Percentiles rank a stretch among this genome's conserved stretches.
Evolutionary conservation across 768 basidiomycete species (phyloP).

Genomic region (Russula sp.): DNA sequence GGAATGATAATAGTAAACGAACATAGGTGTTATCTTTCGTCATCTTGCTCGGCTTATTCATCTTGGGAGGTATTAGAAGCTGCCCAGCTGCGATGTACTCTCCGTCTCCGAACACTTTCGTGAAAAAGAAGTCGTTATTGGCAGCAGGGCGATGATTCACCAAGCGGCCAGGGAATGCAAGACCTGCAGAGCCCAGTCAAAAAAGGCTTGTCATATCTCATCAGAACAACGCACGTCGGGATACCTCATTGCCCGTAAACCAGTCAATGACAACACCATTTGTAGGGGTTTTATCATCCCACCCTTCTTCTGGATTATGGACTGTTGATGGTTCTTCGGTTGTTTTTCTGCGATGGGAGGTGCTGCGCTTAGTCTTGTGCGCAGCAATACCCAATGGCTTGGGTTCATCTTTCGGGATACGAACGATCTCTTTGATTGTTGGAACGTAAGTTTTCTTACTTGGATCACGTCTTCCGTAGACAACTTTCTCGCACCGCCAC

Average conservation of each 20-base stretch:
- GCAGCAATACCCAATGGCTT: constrained; percentile 44
- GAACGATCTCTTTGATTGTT: constrained; percentile 62
- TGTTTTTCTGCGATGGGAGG: constrained; percentile 42
- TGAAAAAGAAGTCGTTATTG: constrained; percentile 74
- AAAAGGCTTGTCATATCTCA: neutral
- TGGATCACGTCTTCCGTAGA: constrained; percentile 65
- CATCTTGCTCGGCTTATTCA: constrained; percentile 82
- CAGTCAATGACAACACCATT: constrained; percentile 69
- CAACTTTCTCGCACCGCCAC: constrained; percentile 90
- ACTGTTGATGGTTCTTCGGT: constrained; percentile 42
- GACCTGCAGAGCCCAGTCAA: constrained; percentile 46
- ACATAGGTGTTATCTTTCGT: constrained; percentile 95
- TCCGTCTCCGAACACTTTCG: constrained; percentile 89
- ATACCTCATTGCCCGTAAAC: constrained; percentile 54
- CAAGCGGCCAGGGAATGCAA: constrained; percentile 74
- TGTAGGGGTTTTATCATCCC: constrained; percentile 77
- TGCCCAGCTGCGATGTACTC: constrained; percentile 91
- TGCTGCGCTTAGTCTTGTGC: constrained; percentile 40
- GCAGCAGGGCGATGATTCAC: constrained; percentile 58
- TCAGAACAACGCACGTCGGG: constrained; percentile 58
- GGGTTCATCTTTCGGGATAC: constrained; percentile 50
- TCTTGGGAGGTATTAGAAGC: constrained; percentile 72
- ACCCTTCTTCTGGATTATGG: constrained; percentile 58
- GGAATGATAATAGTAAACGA: constrained; percentile 35
- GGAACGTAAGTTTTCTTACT: constrained; percentile 52